Conservation (phyloP, 768 basidiomycete genomes). For the Suillus placidus region DNA sequence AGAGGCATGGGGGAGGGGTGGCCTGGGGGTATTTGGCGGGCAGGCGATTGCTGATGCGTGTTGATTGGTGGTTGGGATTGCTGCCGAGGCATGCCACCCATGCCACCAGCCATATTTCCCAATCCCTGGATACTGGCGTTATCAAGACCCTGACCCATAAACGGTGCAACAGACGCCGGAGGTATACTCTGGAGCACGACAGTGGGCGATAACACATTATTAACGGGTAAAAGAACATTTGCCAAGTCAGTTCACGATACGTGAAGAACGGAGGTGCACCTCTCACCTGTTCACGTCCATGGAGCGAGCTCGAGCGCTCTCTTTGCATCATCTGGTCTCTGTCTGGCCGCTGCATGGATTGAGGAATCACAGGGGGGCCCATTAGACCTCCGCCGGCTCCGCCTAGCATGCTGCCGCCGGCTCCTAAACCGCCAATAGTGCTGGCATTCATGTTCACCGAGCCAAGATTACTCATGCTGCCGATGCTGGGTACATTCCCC, state of each 20-base stretch:
- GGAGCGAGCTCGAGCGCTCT: slow-evolving; percentile 25
- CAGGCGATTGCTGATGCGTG: slow-evolving; percentile 29
- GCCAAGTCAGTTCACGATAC: background rate
- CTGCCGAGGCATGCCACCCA: slow-evolving; percentile 22
- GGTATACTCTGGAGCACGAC: slow-evolving; percentile 25
- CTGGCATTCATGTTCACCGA: slow-evolving; percentile 24
- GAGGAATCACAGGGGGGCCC: slow-evolving; percentile 42
- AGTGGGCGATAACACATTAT: background rate
- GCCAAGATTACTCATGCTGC: slow-evolving; percentile 21
- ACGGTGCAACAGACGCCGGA: slow-evolving; percentile 21
- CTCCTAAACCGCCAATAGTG: slow-evolving; percentile 21
- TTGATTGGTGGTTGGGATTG: slow-evolving; percentile 27
- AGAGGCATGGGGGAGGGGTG: slow-evolving; percentile 27
- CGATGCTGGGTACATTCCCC: slow-evolving; percentile 19
- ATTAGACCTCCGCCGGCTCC: slow-evolving; percentile 38
- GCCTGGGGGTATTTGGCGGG: slow-evolving; percentile 19
- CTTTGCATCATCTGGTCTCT: slow-evolving; percentile 32
- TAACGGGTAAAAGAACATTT: slow-evolving; percentile 6
- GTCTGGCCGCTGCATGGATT: slow-evolving; percentile 26
- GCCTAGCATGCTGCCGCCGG: slow-evolving; percentile 28
- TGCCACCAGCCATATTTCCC: slow-evolving; percentile 13
- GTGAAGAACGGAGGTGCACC: background rate
- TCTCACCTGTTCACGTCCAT: slow-evolving; percentile 29
- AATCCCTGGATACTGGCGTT: slow-evolving; percentile 14
- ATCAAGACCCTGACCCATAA: slow-evolving; percentile 27